Percentiles rank a stretch among this genome's conserved stretches.
Evolutionary conservation across 805 yeast species (phyloP).

Genomic region (Barnettozyma botsteinii): DNA sequence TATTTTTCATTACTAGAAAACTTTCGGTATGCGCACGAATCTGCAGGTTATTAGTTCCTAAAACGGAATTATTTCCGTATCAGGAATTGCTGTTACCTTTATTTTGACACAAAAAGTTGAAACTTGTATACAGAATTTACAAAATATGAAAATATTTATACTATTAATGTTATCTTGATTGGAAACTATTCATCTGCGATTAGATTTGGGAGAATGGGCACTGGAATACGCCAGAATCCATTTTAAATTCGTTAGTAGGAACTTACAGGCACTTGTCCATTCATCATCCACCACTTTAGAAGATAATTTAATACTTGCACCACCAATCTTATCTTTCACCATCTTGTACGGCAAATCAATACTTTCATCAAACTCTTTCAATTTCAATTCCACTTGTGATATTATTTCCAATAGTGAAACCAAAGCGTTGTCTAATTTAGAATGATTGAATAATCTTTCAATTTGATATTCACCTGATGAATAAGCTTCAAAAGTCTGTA

Average conservation of each 20-base stretch:
- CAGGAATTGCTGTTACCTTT: no score
- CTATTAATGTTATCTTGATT: no score
- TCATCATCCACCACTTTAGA: conserved; percentile 59
- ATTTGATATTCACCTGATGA: conserved; percentile 69
- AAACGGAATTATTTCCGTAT: background rate
- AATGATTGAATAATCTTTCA: conserved; percentile 66
- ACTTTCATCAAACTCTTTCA: conserved; percentile 41
- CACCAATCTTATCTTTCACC: conserved; percentile 68
- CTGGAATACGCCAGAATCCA: conserved; percentile 80
- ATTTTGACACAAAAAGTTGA: no score
- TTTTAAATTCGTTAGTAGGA: conserved; percentile 66
- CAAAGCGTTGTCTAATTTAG: conserved; percentile 76
- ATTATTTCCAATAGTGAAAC: conserved; percentile 66
- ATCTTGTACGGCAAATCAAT: conserved; percentile 73
- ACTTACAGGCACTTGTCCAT: conserved; percentile 90
- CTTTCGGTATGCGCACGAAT: background rate
- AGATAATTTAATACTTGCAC: conserved; percentile 64
- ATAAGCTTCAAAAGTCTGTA: conserved; percentile 38
- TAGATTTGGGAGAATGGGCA: conserved; percentile 21
- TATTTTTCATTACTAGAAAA: no score
- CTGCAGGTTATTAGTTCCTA: background rate
- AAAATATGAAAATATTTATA: no score
- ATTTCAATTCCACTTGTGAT: conserved; percentile 25
- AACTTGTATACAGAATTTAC: no score
- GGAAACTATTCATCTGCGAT: no score